A percentile compares a stretch with the other conserved stretches of the same genome.
Conservation (phyloP, 2,329 filamentous ascomycete genomes). For the Zymoseptoria brevis region DNA sequence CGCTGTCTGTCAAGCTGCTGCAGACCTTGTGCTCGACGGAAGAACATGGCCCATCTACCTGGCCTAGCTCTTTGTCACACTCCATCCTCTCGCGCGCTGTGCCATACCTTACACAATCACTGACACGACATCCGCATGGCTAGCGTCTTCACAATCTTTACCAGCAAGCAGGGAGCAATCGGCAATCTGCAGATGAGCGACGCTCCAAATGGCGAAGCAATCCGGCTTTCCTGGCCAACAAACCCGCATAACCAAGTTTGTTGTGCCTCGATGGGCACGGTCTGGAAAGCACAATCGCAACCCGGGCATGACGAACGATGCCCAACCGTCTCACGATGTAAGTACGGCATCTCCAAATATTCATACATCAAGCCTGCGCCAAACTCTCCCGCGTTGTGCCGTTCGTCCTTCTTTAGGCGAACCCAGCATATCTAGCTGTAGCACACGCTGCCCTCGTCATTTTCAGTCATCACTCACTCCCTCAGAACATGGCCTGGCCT, state of each 20-base stretch:
- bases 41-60: not conserved
- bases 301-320: not conserved
- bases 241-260: not conserved
- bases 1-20: not conserved
- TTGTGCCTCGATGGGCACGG: not conserved
- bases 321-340: not conserved
- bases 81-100: not conserved
- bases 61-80: not conserved
- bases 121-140: not conserved
- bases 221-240: not conserved
- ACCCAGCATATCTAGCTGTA: not conserved
- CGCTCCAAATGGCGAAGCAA: not conserved
- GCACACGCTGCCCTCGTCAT: not conserved
- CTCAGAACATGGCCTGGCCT: conserved; percentile 5
- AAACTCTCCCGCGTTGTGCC: not conserved
- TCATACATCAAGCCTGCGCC: not conserved
- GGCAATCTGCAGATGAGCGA: not conserved
- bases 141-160: not conserved
- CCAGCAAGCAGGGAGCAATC: not conserved
- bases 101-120: not conserved
- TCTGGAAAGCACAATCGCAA: not conserved
- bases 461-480: not conserved
- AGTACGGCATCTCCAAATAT: not conserved
- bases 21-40: not conserved
- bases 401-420: not conserved